Conservation (phyloP, 768 basidiomycete species). For the Pleurotus sapidus region DNA sequence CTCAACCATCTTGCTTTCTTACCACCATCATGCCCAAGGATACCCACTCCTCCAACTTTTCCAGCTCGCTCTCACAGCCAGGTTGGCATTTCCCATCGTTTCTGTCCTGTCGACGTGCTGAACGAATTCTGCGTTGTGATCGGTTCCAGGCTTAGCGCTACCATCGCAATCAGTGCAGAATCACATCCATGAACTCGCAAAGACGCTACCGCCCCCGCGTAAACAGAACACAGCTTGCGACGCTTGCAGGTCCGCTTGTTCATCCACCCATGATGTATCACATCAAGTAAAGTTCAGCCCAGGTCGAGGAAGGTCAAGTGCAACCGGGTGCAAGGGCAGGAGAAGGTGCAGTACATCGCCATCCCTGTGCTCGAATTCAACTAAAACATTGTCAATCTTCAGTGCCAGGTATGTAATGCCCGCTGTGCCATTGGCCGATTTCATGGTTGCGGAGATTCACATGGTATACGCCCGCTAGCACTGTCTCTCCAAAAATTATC, state of each 20-base stretch:
- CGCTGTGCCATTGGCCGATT: background rate
- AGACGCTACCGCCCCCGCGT: slow-evolving; percentile 77
- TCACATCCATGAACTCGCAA: slow-evolving; percentile 79
- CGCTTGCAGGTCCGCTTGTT: slow-evolving; percentile 67
- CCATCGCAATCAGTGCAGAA: slow-evolving; percentile 71
- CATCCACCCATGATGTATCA: slow-evolving; percentile 12
- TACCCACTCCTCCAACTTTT: slow-evolving; percentile 19
- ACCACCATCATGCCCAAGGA: slow-evolving; percentile 33
- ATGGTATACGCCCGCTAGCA: slow-evolving; percentile 44
- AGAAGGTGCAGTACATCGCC: slow-evolving; percentile 67
- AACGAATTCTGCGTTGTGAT: slow-evolving; percentile 7
- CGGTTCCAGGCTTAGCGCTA: slow-evolving; percentile 51
- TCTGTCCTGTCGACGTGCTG: background rate
- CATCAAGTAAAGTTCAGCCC: slow-evolving; percentile 6
- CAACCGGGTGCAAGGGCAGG: slow-evolving; percentile 75
- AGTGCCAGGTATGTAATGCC: slow-evolving; percentile 62
- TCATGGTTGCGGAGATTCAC: slow-evolving; percentile 12
- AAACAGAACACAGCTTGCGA: slow-evolving; percentile 95
- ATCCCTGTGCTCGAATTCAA: slow-evolving; percentile 9
- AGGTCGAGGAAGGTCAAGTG: slow-evolving; percentile 91
- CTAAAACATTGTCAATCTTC: slow-evolving; percentile 13
- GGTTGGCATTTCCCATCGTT: slow-evolving; percentile 22
- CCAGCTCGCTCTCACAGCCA: slow-evolving; percentile 26
- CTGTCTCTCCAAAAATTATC: slow-evolving; percentile 83
- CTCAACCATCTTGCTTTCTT: slow-evolving; percentile 8